Conservation (phyloP, 1,139 yeast species). For the Scheffersomyces lignicola region DNA sequence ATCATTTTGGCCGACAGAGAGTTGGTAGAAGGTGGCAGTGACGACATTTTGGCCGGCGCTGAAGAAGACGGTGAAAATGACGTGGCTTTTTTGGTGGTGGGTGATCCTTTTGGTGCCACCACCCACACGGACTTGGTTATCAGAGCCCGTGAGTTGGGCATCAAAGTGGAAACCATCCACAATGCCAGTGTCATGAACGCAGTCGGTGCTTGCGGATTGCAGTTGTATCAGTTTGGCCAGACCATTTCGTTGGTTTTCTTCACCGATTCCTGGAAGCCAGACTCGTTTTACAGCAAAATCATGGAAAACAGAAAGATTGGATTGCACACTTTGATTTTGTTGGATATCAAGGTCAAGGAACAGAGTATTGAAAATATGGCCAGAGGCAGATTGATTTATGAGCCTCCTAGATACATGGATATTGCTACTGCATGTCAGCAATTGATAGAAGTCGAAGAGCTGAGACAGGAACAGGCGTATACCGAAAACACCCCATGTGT, state of each 20-base stretch:
- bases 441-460: constrained; percentile 81
- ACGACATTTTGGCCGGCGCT: constrained; percentile 74
- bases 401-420: constrained; percentile 96
- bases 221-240: constrained; percentile 93
- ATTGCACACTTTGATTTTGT: constrained; percentile 79
- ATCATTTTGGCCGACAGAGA: constrained; percentile 92
- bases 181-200: constrained; percentile 99
- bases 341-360: constrained; percentile 95
- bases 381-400: constrained; percentile 86
- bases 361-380: constrained; percentile 95
- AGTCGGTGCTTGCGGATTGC: constrained; percentile 96
- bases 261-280: constrained; percentile 95
- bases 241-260: constrained; percentile 94
- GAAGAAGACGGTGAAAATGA: constrained; percentile 55
- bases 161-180: constrained; percentile 80
- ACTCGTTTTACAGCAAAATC: constrained; percentile 86
- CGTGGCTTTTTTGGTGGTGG: constrained; percentile 92
- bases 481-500: constrained; percentile 89
- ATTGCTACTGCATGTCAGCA: constrained; percentile 88
- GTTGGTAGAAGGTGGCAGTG: constrained; percentile 87
- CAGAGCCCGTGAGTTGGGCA: constrained; percentile 81
- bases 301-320: constrained; percentile 89
- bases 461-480: constrained; percentile 72
- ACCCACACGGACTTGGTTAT: constrained; percentile 93
- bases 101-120: constrained; percentile 98